Base-by-base conservation (phyloP, 2,329 filamentous ascomycete species). In the Calonectria honghensis region DNA sequence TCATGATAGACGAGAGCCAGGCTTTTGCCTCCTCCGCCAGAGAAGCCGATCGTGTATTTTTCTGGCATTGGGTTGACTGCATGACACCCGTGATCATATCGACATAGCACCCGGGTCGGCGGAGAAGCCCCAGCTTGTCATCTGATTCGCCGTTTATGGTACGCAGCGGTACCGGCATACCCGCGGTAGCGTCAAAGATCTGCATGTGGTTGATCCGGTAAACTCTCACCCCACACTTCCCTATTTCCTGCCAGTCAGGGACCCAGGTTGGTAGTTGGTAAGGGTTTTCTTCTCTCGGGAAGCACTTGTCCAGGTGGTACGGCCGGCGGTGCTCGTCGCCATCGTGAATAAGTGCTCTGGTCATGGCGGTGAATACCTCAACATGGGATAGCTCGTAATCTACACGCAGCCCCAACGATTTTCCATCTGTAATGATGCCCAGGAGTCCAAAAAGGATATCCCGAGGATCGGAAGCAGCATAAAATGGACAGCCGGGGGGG, bases 381-480 rank as follows among this genome's bases (percentile, higher is more conserved):
- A 29, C 70, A 1, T 59, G 29, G 0, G 70, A 74, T 41, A 63
- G 45, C 4, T 32, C 63, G 31, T 80, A 80, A 13, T 80, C 70
- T 10, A 39, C 50, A 3, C 29, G 37, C 0, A 77, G 1, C 3
- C 59, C 57, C 2, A 66, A 59, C 1, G 39, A 24, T 3, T 79
- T 64, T 2, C 52, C 61, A 2, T 77, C 75, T 1, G 68, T 20
- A 0, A 80, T 52, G 1, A 80, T 45, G 16, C 78, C 76, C 1
- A 80, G 65, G 0, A 78, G 27, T 0, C 70, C 78, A 29, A 79
- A 79, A 9, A 76, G 48, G 7, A 80, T 73, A 14, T 80, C 79
- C 1, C 79, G 69, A n/a, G 78, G 78, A 45, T 81, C 78, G 0
- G 78, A 65, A 6, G 77, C 79, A 20, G 77, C 69, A 24, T 78